Base-by-base conservation (phyloP, 352 stramenopile species). In the Globisporangium barbulae region DNA sequence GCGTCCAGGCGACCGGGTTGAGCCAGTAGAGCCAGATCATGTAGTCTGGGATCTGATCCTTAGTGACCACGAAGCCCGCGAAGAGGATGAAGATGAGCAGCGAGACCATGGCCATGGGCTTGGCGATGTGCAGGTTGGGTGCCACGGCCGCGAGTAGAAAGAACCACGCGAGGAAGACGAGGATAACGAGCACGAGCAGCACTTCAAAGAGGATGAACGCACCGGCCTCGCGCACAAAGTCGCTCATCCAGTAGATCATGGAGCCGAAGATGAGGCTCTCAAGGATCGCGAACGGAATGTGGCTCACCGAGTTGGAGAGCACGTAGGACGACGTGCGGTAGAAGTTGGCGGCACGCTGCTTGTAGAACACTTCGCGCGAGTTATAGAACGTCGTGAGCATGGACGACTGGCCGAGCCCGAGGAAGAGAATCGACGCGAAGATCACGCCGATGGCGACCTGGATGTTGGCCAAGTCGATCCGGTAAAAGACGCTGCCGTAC, bases 241-340 rank as follows among this genome's bases (percentile, higher is more conserved):
- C 88, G 45, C 89, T 71, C 67, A 96, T 80, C 75, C 81, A 97
- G 68, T 97, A 97, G 13, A 96, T 70, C 33, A 96, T 68, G 15
- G 79, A 91, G 10, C 88, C 88, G 72, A 97, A 97, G n/a, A 94
- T 63, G 25, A 96, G 60, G 35, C 75, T 79, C 68, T 97, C 90
- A 49, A 83, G 62, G n/a, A 89, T 31, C 68, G 72, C 68, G 56
- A 91, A 76, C 65, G 85, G 76, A 54, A 89, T 71, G 53, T 86
- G 68, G 45, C 75, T 80, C 9, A 85, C 22, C 10, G 71, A 74
- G 45, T 68, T 74, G 5, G 77, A 81, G 28, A 97, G 63, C 44
- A 96, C 80, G 65, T 94, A 97, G 10, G 83, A 81, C 21, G 81
- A 85, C 13, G 88, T 83, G 45, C 84, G 83, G 62, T 91, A 97